Conservation (phyloP, 2,329 filamentous ascomycete genomes). For the Elsinoe batatas region DNA sequence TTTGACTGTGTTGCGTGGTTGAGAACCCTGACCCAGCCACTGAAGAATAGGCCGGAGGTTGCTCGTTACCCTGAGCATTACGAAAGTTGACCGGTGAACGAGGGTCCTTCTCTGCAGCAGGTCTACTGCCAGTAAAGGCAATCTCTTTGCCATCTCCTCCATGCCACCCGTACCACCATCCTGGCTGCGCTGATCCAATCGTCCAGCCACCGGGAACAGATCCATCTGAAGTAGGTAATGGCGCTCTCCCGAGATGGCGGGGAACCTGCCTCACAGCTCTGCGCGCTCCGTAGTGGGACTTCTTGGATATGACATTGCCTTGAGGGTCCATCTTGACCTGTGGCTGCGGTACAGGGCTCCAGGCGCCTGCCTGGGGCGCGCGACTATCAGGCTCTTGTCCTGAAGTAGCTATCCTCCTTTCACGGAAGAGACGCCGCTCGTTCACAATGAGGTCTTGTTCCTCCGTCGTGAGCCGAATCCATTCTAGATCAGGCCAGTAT, state of each 20-base stretch:
- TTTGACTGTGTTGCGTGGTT: neutral
- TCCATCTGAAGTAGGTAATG: neutral
- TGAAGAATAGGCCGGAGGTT: neutral
- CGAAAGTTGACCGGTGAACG: conserved; percentile 20
- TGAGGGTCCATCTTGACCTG: conserved; percentile 6
- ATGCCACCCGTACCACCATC: conserved; percentile 24
- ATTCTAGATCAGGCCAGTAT: conserved; percentile 5
- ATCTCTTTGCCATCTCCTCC: conserved; percentile 30
- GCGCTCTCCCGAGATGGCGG: conserved; percentile 8
- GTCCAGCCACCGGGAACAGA: conserved; percentile 12
- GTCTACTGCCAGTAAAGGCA: conserved; percentile 25
- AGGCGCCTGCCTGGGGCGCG: neutral
- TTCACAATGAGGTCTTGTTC: neutral
- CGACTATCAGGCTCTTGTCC: neutral
- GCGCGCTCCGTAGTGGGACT: neutral
- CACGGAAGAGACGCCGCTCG: neutral
- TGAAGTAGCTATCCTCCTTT: neutral
- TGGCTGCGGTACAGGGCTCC: neutral
- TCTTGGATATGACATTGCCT: conserved; percentile 4
- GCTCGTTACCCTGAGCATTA: neutral
- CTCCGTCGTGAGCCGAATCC: neutral
- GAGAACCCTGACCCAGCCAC: conserved; percentile 1
- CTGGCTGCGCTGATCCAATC: conserved; percentile 16
- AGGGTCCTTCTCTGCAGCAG: conserved; percentile 24
- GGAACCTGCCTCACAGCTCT: neutral